phyloP scores from a whole-genome alignment of 2,329 filamentous ascomycete species.

The Plenodomus biglobosus region DNA sequence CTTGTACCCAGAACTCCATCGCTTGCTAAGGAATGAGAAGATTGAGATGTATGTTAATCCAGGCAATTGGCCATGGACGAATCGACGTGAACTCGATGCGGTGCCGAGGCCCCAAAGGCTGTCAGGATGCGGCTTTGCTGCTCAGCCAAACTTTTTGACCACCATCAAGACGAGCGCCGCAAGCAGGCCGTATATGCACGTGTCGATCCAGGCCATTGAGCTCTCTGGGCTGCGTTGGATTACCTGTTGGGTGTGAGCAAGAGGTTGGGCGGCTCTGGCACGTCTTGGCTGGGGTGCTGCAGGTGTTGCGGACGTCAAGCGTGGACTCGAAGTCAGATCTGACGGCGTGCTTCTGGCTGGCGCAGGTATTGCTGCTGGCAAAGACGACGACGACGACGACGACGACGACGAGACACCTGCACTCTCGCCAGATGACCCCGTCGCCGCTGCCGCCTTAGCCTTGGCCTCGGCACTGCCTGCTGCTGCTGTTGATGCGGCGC shows the following conservation, averaged over 20 bases:
- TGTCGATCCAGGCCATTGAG: constrained; percentile 76
- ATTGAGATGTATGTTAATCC: no score
- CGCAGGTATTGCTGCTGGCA: constrained; percentile 12
- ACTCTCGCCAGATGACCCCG: no score
- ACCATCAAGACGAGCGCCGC: constrained; percentile 72
- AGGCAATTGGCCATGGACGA: no score
- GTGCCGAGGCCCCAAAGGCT: no score
- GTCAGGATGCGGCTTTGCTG: neutral
- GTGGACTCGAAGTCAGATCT: no score
- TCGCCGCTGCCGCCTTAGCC: constrained; percentile 13
- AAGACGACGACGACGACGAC: neutral
- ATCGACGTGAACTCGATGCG: no score
- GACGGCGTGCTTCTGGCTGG: no score
- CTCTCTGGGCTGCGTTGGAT: constrained; percentile 49
- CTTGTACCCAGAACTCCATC: neutral
- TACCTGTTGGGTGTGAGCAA: constrained; percentile 15
- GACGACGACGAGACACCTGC: neutral
- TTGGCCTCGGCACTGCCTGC: constrained; percentile 29
- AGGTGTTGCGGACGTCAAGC: neutral
- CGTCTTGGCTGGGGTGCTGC: constrained; percentile 8
- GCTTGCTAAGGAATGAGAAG: neutral
- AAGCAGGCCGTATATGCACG: constrained; percentile 72
- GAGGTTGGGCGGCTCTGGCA: constrained; percentile 17
- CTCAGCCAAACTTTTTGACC: constrained; percentile 49
- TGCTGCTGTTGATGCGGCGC: no score